Conservation (phyloP, 306 rosid genomes). For the Acacia confusa region DNA sequence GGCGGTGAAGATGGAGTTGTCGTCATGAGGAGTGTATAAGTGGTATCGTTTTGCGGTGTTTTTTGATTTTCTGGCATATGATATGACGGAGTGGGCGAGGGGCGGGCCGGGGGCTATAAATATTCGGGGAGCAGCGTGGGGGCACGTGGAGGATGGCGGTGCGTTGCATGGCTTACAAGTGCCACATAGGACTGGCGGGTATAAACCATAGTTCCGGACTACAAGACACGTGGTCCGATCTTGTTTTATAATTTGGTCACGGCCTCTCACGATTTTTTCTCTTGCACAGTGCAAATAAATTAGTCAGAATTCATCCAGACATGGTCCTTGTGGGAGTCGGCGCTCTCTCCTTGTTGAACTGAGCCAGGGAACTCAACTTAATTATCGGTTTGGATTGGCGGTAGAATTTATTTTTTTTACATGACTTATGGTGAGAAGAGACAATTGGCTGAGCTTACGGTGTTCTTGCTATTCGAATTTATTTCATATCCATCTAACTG, state of each 20-base stretch:
- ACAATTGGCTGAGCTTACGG: neutral
- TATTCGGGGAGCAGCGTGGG: neutral
- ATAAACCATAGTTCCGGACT: neutral
- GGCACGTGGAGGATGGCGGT: slow-evolving; percentile 40
- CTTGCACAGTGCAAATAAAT: neutral
- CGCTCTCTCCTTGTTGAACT: neutral
- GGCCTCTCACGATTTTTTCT: neutral
- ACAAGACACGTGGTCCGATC: slow-evolving; percentile 28
- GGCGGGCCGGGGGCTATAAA: neutral
- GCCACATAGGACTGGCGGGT: slow-evolving; percentile 37
- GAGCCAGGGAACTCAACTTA: neutral
- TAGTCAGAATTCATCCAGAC: neutral
- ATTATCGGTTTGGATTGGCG: too few relatives aligned
- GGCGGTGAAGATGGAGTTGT: slow-evolving; percentile 23
- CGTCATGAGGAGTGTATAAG: neutral
- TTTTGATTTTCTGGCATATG: neutral
- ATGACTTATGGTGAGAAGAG: too few relatives aligned
- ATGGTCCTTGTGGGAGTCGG: neutral
- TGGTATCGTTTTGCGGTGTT: neutral
- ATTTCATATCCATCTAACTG: neutral
- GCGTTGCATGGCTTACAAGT: slow-evolving; percentile 36
- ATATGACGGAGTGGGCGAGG: neutral
- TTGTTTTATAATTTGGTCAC: neutral
- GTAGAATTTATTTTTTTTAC: too few relatives aligned
- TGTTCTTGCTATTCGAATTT: neutral